phyloP scores from a whole-genome alignment of 371 early-diverging fungal genomes.

The Lichtheimia ornata region DNA sequence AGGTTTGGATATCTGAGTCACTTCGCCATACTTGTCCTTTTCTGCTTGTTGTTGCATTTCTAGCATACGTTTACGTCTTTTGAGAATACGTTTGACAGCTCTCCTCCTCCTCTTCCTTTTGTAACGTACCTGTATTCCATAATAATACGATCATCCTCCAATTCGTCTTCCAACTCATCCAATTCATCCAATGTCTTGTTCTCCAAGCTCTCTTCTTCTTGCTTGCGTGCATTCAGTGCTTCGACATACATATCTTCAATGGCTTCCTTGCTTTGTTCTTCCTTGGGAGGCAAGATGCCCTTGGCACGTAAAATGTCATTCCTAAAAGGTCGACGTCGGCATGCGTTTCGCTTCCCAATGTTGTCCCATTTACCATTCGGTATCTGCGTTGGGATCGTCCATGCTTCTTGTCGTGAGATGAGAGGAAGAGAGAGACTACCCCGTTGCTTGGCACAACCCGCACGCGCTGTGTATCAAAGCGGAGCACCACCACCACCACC shows the following conservation, averaged over 20 bases:
- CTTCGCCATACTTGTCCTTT: slow-evolving; percentile 77
- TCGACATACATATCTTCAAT: slow-evolving; percentile 83
- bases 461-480: too few species aligned
- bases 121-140: slow-evolving; percentile 66
- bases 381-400: slow-evolving; percentile 74
- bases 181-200: slow-evolving; percentile 83
- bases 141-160: slow-evolving; percentile 83
- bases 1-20: slow-evolving; percentile 87
- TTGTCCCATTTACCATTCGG: slow-evolving; percentile 60
- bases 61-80: slow-evolving; percentile 70
- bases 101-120: too few species aligned
- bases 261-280: slow-evolving; percentile 71
- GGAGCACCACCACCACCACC: too few species aligned
- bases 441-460: too few species aligned
- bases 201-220: slow-evolving; percentile 63
- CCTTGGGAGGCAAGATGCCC: slow-evolving; percentile 87
- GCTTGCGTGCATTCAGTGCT: slow-evolving; percentile 61
- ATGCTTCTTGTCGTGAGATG: slow-evolving; percentile 13
- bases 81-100: background rate
- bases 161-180: slow-evolving; percentile 85
- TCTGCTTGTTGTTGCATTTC: slow-evolving; percentile 69
- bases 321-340: slow-evolving; percentile 21
- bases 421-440: too few species aligned
- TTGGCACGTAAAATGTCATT: slow-evolving; percentile 92
- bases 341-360: too few species aligned